Evolutionary conservation across 306 rosid species (phyloP), one percentile per base, ranked within the genome.

Genomic region (Cucurbita pepo): DNA sequence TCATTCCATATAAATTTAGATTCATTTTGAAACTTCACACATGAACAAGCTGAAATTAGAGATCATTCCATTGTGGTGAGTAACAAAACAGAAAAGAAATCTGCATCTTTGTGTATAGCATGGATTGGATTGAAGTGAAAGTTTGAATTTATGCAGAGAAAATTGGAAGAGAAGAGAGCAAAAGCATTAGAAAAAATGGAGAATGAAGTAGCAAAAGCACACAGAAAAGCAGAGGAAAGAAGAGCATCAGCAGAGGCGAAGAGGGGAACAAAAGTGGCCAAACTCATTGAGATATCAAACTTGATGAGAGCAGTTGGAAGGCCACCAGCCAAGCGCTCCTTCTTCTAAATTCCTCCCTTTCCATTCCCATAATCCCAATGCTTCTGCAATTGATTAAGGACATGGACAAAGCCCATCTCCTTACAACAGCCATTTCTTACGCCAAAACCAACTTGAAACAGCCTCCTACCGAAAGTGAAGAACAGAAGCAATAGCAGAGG

Each of bases 271-370:
- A 91, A 94, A 83, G 92, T 83, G 62, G 95, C 99, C 0, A 84
- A 86, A 73, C 76, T 94, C 82, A 74, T 91, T 44, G 97, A 94
- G 79, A 78, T 91, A 54, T 85, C 92, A 78, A 81, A 80, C 64
- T 83, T 94, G 52, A 94, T 91, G 99, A 89, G 83, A 84, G 96
- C 95, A 11, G 97, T 94, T 75, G 97, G 99, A 74, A 89, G 94
- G 80, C 79, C 94, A 56, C 99, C 99, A 8, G 86, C 81, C 43
- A 94, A 94, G 71, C 86, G 89, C 63, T 91, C 99, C 72, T 85
- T 94, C 90, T 94, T 94, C 72, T 83, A 74, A 84, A 25, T 57
- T 10, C 15, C 8, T 30, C 34, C 0, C 34, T 0, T 30, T 30
- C 34, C 34, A 30, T 30, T 30, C 34, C 0, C 34, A 30, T 30